Percentiles rank a stretch among this genome's conserved stretches.
Conservation (phyloP, 2,329 filamentous ascomycete species). For the Zymoseptoria passerinii region DNA sequence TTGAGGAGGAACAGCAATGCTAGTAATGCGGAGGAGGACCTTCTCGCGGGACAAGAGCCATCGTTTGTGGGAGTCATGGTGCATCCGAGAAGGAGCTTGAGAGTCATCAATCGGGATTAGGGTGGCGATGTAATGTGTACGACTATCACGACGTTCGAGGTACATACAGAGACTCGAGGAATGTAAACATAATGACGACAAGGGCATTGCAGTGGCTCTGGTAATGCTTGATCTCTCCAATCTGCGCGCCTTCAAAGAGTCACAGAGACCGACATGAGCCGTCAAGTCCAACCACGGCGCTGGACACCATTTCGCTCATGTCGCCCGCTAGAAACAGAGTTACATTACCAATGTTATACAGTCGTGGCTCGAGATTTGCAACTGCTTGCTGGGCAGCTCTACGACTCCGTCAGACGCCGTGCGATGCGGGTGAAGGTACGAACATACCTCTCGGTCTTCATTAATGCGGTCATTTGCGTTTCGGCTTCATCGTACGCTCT, state of each 20-base stretch:
- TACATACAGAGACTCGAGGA: no score
- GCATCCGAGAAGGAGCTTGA: slow-evolving; percentile 46
- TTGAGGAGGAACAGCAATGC: slow-evolving; percentile 35
- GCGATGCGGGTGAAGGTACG: neutral
- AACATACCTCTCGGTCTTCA: slow-evolving; percentile 11
- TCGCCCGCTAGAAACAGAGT: slow-evolving; percentile 13
- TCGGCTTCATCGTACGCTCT: slow-evolving; percentile 12
- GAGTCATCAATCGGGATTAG: slow-evolving; percentile 18
- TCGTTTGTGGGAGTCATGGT: slow-evolving; percentile 52
- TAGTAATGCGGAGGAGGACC: slow-evolving; percentile 51
- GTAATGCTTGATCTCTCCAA: no score
- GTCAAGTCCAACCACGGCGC: slow-evolving; percentile 6
- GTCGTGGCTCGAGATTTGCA: neutral
- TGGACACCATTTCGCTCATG: slow-evolving; percentile 12
- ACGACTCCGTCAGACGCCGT: neutral
- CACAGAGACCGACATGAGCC: slow-evolving; percentile 10
- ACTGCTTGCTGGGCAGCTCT: slow-evolving; percentile 4
- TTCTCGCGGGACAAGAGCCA: slow-evolving; percentile 57
- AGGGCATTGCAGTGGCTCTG: no score
- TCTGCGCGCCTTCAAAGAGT: neutral
- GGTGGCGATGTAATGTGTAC: no score
- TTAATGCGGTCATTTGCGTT: slow-evolving; percentile 14
- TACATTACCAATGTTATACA: slow-evolving; percentile 15
- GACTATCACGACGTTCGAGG: no score
- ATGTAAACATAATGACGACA: no score